Evolutionary conservation across 495 filamentous ascomycete species (phyloP).

Genomic region (Trichoderma asperelloides): DNA sequence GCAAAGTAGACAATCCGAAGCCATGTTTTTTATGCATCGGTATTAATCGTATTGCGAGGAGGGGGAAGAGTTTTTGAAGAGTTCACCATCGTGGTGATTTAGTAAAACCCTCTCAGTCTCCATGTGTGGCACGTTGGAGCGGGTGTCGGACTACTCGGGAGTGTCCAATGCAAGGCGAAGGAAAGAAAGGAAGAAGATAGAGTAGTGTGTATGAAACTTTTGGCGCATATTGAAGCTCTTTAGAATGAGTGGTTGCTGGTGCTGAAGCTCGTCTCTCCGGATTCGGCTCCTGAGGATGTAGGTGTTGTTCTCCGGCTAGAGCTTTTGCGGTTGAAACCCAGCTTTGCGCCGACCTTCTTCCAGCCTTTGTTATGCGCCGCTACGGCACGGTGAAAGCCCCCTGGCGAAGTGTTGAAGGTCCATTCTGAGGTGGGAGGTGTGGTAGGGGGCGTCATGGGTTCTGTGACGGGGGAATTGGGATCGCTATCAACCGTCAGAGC

Average conservation of each 20-base stretch:
- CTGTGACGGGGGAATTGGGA: conserved; percentile 41
- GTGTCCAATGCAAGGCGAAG: background rate
- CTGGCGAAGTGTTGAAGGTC: conserved; percentile 41
- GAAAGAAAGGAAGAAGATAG: too few relatives aligned
- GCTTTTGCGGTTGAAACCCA: conserved; percentile 58
- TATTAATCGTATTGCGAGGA: too few relatives aligned
- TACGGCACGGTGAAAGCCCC: conserved; percentile 41
- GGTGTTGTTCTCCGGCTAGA: conserved; percentile 30
- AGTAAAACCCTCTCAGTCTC: background rate
- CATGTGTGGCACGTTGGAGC: background rate
- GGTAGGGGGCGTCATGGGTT: conserved; percentile 83
- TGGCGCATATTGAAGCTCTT: background rate
- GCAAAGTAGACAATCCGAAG: too few relatives aligned
- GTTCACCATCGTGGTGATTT: too few relatives aligned
- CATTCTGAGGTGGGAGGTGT: conserved; percentile 65
- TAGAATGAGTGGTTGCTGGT: background rate
- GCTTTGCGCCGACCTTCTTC: conserved; percentile 77
- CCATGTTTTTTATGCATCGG: too few relatives aligned
- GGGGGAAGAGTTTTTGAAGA: too few relatives aligned
- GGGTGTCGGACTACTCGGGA: background rate
- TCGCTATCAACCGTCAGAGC: conserved; percentile 42
- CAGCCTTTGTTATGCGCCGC: conserved; percentile 52
- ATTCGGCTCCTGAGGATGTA: conserved; percentile 21
- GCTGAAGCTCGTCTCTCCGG: background rate
- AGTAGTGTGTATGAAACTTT: background rate